These are phyloP conservation scores for Neonectria sp. DNA, from an alignment of 2,329 filamentous ascomycete species.

Conservation along the genomic window DNA sequence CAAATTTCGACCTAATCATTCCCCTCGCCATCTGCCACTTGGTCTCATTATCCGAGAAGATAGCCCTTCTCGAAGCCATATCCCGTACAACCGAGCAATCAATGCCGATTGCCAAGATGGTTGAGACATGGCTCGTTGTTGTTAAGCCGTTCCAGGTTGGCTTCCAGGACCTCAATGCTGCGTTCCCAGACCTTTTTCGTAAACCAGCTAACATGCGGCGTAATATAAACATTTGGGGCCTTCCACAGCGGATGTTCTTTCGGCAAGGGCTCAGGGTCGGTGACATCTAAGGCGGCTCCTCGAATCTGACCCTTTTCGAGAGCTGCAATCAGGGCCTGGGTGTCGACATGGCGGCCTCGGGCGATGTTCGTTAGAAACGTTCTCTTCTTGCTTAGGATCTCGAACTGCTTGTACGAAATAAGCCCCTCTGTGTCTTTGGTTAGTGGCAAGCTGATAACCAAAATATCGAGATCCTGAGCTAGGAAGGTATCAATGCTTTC, in stretches of 20 bases:
- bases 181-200: background rate
- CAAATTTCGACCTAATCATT: constrained; percentile 68
- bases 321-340: constrained; percentile 69
- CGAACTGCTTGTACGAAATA: constrained; percentile 52
- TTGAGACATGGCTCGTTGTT: background rate
- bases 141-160: background rate
- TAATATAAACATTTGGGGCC: background rate
- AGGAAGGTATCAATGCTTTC: constrained; percentile 59
- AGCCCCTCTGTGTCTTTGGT: constrained; percentile 54
- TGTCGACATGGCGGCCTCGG: constrained; percentile 62
- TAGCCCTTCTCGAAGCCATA: constrained; percentile 55
- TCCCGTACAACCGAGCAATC: no score
- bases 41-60: constrained; percentile 68
- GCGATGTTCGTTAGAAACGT: constrained; percentile 77
- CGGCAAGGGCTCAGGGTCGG: constrained; percentile 80
- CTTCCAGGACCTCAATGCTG: background rate
- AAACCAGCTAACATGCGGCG: constrained; percentile 51
- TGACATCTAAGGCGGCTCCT: constrained; percentile 81
- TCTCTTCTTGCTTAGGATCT: constrained; percentile 46
- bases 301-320: constrained; percentile 57
- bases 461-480: constrained; percentile 57
- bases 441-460: constrained; percentile 59
- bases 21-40: constrained; percentile 67
- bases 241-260: constrained; percentile 6
- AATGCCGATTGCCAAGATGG: background rate